phyloP scores from a whole-genome alignment of 805 yeast genomes.

The Barnettozyma salicaria region DNA sequence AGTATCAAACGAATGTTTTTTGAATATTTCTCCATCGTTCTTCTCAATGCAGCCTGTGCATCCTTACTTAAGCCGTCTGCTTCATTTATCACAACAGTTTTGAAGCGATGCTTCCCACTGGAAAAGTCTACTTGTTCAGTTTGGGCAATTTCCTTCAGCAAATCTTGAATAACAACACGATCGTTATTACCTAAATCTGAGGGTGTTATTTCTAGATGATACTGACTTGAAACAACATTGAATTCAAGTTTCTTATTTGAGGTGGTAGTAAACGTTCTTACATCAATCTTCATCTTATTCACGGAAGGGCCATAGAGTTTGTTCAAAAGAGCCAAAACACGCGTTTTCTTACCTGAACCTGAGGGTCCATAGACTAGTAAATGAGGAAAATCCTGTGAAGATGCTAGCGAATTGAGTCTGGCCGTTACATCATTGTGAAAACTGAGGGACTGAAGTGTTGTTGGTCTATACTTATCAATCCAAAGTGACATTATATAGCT shows the following conservation, averaged over 20 bases:
- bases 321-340: constrained; percentile 72
- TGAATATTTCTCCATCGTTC: constrained; percentile 95
- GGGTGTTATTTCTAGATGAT: constrained; percentile 93
- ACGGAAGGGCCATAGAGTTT: constrained; percentile 81
- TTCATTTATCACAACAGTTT: constrained; percentile 82
- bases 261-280: constrained; percentile 72
- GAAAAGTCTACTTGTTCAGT: constrained; percentile 88
- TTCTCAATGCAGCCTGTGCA: constrained; percentile 91
- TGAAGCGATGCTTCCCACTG: constrained; percentile 50
- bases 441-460: constrained; percentile 51
- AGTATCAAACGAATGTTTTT: constrained; percentile 77
- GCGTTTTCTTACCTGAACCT: constrained; percentile 95
- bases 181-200: constrained; percentile 96
- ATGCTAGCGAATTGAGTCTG: constrained; percentile 54
- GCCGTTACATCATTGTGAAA: constrained; percentile 63
- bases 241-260: constrained; percentile 79
- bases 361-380: constrained; percentile 89
- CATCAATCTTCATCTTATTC: constrained; percentile 82
- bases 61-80: constrained; percentile 87
- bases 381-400: constrained; percentile 89
- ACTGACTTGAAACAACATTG: constrained; percentile 86
- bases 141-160: constrained; percentile 90
- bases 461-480: constrained; percentile 94
- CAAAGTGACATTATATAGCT: constrained; percentile 88
- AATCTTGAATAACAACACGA: constrained; percentile 88